phyloP scores from a whole-genome alignment of 768 basidiomycete species.

The Phlegmacium glaucopus region DNA sequence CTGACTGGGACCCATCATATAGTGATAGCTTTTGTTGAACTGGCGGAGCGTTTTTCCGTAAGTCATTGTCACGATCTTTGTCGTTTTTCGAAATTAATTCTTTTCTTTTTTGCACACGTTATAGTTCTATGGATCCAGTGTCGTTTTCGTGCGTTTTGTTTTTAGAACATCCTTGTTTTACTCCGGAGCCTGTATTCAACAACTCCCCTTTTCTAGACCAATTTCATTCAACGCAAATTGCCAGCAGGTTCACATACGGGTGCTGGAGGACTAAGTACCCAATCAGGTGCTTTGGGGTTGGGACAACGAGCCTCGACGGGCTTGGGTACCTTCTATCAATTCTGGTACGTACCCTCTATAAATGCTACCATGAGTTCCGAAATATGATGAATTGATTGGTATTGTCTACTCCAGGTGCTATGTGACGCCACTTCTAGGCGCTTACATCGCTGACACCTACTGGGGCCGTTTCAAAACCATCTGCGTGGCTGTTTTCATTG shows the following conservation, averaged over 20 bases:
- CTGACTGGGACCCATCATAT: too few relatives aligned
- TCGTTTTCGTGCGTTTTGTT: conserved; percentile 41
- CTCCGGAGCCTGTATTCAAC: not conserved
- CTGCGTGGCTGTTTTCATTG: conserved; percentile 53
- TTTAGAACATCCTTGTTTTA: not conserved
- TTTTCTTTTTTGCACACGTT: conserved; percentile 10
- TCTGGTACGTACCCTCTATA: conserved; percentile 44
- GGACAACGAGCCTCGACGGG: conserved; percentile 75
- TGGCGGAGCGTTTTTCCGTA: conserved; percentile 75
- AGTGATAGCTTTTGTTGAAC: conserved; percentile 67
- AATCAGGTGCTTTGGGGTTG: conserved; percentile 64
- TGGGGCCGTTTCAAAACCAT: conserved; percentile 77
- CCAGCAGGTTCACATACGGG: conserved; percentile 66
- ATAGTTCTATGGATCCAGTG: conserved; percentile 42
- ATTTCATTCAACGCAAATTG: conserved; percentile 72
- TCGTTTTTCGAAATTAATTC: not conserved
- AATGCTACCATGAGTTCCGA: not conserved
- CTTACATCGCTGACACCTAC: conserved; percentile 69
- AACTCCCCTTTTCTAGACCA: conserved; percentile 39
- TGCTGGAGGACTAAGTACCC: conserved; percentile 47
- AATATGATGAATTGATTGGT: not conserved
- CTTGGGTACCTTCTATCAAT: conserved; percentile 65
- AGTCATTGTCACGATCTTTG: conserved; percentile 10
- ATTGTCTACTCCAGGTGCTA: conserved; percentile 45
- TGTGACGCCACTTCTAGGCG: conserved; percentile 63